Conservation (phyloP, 78 protist species). For the Dictyostelium brefeldianum region DNA sequence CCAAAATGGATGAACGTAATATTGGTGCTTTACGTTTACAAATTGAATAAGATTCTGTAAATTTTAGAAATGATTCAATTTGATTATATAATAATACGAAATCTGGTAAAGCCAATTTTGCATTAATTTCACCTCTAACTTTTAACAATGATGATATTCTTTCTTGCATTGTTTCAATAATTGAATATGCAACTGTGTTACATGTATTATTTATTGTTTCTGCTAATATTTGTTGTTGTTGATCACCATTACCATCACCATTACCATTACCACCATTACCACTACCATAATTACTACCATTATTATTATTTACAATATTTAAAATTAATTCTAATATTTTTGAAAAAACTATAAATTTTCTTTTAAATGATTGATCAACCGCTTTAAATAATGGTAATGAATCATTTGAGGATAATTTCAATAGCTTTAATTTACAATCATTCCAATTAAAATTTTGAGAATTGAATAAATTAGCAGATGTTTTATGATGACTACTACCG, state of each 20-base stretch:
- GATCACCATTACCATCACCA: not conserved
- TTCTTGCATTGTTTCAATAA: conserved; percentile 70
- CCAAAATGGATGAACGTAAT: conserved; percentile 7
- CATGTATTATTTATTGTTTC: conserved; percentile 30
- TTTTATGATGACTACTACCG: not conserved
- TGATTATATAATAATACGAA: conserved; percentile 57
- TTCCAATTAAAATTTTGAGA: conserved; percentile 32
- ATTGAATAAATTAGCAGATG: not conserved
- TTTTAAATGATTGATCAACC: conserved; percentile 28
- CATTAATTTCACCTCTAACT: conserved; percentile 50
- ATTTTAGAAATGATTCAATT: conserved; percentile 52
- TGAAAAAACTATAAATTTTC: conserved; percentile 9
- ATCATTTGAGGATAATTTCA: conserved; percentile 58
- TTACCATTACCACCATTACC: not conserved
- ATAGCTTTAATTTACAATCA: conserved; percentile 28
- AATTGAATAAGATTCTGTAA: conserved; percentile 13
- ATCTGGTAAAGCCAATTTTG: conserved; percentile 65
- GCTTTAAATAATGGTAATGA: conserved; percentile 44
- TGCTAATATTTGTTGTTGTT: conserved; percentile 17
- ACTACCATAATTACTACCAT: not conserved
- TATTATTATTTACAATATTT: not conserved
- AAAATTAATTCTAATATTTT: conserved; percentile 30
- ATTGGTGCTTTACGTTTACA: conserved; percentile 31
- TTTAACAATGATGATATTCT: conserved; percentile 58
- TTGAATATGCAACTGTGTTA: conserved; percentile 4